These are phyloP conservation scores for Boletus sensibilis DNA, from an alignment of 768 basidiomycete genomes.

Conservation along the genomic window DNA sequence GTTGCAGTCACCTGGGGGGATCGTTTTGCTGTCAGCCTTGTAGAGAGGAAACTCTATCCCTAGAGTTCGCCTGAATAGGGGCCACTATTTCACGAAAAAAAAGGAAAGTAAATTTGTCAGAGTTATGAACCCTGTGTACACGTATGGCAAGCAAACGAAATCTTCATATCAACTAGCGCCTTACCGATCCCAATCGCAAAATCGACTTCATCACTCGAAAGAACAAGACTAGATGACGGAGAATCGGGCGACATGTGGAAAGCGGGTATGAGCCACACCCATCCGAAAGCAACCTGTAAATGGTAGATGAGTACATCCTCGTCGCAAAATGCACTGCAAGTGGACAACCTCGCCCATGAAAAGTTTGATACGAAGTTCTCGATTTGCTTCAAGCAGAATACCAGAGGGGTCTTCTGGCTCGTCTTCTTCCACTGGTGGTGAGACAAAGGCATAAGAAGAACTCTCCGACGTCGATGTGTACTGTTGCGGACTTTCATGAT, in stretches of 20 bases:
- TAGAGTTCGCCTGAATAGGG: background rate
- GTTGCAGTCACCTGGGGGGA: background rate
- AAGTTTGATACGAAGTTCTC: conserved; percentile 70
- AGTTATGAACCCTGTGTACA: background rate
- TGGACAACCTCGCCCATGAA: conserved; percentile 66
- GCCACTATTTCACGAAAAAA: background rate
- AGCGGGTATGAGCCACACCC: conserved; percentile 84
- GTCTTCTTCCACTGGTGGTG: conserved; percentile 2
- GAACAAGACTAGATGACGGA: conserved; percentile 33
- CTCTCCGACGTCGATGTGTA: background rate
- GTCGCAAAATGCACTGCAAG: background rate
- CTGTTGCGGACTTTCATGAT: background rate
- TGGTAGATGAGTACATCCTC: background rate
- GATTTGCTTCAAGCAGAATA: conserved; percentile 58
- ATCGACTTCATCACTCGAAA: conserved; percentile 68
- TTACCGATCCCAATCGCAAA: conserved; percentile 75
- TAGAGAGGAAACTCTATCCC: background rate
- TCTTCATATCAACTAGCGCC: conserved; percentile 61
- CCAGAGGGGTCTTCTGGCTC: conserved; percentile 35
- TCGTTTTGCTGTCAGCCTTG: background rate
- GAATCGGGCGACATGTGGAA: conserved; percentile 70
- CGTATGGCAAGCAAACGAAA: conserved; percentile 54
- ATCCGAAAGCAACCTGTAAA: conserved; percentile 69
- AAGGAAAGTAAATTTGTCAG: background rate
- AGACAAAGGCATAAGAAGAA: conserved; percentile 2